Percentiles rank a stretch among this genome's conserved stretches.
These are phyloP conservation scores for Xylariaceae sp. DNA, from an alignment of 2,329 filamentous ascomycete species.

Conservation along the genomic window DNA sequence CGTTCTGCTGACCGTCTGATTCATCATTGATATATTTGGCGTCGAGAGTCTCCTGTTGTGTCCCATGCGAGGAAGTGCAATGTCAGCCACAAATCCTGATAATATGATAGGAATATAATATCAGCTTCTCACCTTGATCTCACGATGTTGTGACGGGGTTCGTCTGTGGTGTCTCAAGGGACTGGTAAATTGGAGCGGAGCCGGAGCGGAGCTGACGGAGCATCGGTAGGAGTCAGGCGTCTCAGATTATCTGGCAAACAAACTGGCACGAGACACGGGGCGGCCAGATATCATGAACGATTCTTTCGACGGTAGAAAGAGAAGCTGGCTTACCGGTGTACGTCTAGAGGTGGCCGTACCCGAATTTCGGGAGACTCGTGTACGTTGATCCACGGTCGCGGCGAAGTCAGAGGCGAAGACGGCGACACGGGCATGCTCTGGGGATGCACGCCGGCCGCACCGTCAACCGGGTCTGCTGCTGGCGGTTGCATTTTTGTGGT, in stretches of 20 bases:
- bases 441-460: constrained; percentile 8
- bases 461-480: constrained; percentile 5
- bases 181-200: constrained; percentile 40
- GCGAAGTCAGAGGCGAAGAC: constrained; percentile 29
- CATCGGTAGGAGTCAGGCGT: constrained; percentile 12
- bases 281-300: too few relatives aligned
- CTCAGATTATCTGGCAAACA: too few relatives aligned
- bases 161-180: constrained; percentile 53
- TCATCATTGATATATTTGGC: constrained; percentile 82
- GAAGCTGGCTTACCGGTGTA: background rate
- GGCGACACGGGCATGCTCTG: constrained; percentile 28
- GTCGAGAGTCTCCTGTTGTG: constrained; percentile 83
- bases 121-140: constrained; percentile 47
- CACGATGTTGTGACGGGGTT: constrained; percentile 51
- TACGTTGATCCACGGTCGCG: constrained; percentile 36
- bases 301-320: background rate
- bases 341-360: constrained; percentile 15
- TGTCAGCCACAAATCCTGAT: too few relatives aligned
- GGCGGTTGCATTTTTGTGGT: background rate
- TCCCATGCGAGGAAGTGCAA: too few relatives aligned
- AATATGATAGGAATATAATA: too few relatives aligned
- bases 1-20: constrained; percentile 69
- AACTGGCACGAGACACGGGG: too few relatives aligned
- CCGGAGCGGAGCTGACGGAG: constrained; percentile 38
- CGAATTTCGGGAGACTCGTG: constrained; percentile 30